Evolutionary conservation across 2,329 filamentous ascomycete species (phyloP).

Genomic region (Albifimbria verrucaria): DNA sequence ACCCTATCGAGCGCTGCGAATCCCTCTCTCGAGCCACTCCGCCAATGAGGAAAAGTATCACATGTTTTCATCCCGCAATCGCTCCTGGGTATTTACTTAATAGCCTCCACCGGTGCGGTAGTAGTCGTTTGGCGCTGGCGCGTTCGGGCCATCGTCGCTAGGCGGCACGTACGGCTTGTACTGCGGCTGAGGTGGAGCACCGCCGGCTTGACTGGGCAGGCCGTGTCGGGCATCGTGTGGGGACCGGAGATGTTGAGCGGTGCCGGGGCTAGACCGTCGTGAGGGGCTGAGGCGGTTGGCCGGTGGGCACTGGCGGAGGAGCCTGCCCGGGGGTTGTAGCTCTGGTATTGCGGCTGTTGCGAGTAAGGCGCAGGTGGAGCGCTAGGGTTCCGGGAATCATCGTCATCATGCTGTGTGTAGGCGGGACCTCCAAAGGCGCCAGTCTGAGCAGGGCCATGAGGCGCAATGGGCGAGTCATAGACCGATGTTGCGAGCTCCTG

Average conservation of each 20-base stretch:
- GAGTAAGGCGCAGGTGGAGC: slow-evolving; percentile 23
- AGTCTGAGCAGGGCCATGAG: slow-evolving; percentile 43
- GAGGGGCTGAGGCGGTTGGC: slow-evolving; percentile 27
- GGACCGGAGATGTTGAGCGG: slow-evolving; percentile 43
- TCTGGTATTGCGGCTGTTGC: slow-evolving; percentile 37
- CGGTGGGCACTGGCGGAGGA: slow-evolving; percentile 39
- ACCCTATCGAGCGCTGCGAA: too few species aligned
- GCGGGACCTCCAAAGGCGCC: slow-evolving; percentile 44
- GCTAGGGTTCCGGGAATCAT: slow-evolving; percentile 19
- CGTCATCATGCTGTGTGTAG: slow-evolving; percentile 46
- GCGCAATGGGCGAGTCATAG: slow-evolving; percentile 69
- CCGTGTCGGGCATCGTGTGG: slow-evolving; percentile 48
- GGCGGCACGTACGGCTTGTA: slow-evolving; percentile 61
- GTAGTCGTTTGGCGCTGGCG: slow-evolving; percentile 52
- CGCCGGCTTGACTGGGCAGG: slow-evolving; percentile 42
- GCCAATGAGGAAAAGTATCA: too few species aligned
- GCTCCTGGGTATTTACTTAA: slow-evolving; percentile 7
- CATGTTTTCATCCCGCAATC: too few species aligned
- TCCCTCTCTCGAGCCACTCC: too few species aligned
- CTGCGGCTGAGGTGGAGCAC: slow-evolving; percentile 37
- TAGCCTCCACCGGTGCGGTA: slow-evolving; percentile 45
- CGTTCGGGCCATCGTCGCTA: slow-evolving; percentile 40
- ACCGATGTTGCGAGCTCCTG: slow-evolving; percentile 76
- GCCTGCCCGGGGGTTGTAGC: slow-evolving; percentile 36
- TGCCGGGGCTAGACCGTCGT: slow-evolving; percentile 33